Percentiles rank a stretch among this genome's conserved stretches.
Conservation (phyloP, 179 eudicot genomes). For the Amaranthus tricolor region DNA sequence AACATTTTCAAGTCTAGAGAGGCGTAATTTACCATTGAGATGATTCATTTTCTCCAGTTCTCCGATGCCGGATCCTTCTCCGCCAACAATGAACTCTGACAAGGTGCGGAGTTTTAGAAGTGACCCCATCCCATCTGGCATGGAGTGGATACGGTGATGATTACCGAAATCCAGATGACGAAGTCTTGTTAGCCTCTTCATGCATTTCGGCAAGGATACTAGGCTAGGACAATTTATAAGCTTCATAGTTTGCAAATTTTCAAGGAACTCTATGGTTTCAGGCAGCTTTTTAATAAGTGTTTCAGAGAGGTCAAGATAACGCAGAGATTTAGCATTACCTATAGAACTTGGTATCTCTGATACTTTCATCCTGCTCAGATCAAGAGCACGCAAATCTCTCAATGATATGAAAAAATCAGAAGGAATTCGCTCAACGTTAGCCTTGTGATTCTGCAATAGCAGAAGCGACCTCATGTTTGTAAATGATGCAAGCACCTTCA, state of each 20-base stretch:
- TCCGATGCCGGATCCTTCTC: neutral
- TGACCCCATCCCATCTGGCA: constrained; percentile 20
- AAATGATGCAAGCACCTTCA: neutral
- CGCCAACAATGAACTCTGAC: constrained; percentile 8
- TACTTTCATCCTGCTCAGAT: neutral
- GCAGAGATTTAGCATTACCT: constrained; percentile 5
- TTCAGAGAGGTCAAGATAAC: constrained; percentile 12
- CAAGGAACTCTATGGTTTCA: constrained; percentile 17
- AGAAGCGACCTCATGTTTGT: constrained; percentile 4
- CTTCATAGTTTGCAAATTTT: constrained; percentile 15
- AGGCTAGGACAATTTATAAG: constrained; percentile 13
- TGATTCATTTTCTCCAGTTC: constrained; percentile 10
- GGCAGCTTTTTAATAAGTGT: constrained; percentile 7
- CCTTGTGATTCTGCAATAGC: neutral
- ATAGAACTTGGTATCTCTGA: constrained; percentile 12
- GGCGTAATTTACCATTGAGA: constrained; percentile 1
- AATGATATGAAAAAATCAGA: constrained; percentile 10
- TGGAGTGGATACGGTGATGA: neutral
- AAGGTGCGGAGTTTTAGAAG: constrained; percentile 6
- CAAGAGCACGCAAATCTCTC: neutral
- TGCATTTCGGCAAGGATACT: constrained; percentile 13
- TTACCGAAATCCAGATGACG: constrained; percentile 21
- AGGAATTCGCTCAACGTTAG: constrained; percentile 6
- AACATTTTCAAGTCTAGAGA: constrained; percentile 8
- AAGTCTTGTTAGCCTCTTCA: neutral